Evolutionary conservation across 495 filamentous ascomycete species (phyloP), one percentile per base, ranked within the genome.

Genomic region (Tuber calosporum): DNA sequence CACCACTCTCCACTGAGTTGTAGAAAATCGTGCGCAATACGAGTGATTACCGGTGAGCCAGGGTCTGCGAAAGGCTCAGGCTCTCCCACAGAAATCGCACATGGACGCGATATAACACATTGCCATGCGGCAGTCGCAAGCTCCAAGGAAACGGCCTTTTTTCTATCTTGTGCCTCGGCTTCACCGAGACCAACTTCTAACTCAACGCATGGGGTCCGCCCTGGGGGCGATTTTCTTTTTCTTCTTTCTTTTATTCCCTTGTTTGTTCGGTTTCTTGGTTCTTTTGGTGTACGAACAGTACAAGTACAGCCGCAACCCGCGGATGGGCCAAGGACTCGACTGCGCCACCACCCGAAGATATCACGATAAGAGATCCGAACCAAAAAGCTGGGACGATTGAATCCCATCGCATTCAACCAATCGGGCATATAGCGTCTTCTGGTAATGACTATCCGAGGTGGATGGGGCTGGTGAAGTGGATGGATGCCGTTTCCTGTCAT

Each of bases 341-440:
- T 34, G 53, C 53, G 53, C 53, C 53, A 34, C 53, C 53, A 34
- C 53, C 26, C 53, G 26, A 62, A 62, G 53, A 6, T 62, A 62
- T 62, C 53, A 34, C 26, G 53, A 62, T 62, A 62, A 62, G 53
- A 62, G 53, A 62, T 62, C 53, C 26, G 53, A 62, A 30, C 53
- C 53, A 62, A 26, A 34, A 62, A 34, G 26, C 53, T 62, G 53
- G 53, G 53, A 30, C 53, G 53, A 62, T 62, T 4, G 26, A 17
- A 34, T 62, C 53, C 26, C 26, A 26, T 13, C 9, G 48, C 53
- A 30, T 6, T 30, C 53, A 34, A 34, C 53, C 53, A 62, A 62
- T 62, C 53, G 53, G 53, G 17, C 30, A 11, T 26, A 62, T 30
- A 17, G 34, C 53, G 26, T 17, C 53, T 62, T 62, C 53, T 6